Percentiles rank a stretch among this genome's conserved stretches.
These are phyloP conservation scores for Omphalotus olearius DNA, from an alignment of 1,284 basidiomycete genomes.

Conservation along the genomic window DNA sequence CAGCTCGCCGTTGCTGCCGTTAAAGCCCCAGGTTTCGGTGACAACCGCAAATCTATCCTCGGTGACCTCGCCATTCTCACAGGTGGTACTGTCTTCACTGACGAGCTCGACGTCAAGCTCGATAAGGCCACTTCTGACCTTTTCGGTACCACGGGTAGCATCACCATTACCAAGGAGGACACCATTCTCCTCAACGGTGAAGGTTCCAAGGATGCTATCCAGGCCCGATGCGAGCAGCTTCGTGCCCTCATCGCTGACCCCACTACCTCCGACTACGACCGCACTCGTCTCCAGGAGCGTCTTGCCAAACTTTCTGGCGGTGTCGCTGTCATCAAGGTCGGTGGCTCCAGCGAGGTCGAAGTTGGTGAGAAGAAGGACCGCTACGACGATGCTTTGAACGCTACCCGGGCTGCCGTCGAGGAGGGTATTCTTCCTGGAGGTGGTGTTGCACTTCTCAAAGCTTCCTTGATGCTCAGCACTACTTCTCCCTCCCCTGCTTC, in stretches of 20 bases:
- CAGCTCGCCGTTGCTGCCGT: constrained; percentile 91
- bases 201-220: constrained; percentile 82
- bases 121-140: constrained; percentile 88
- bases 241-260: constrained; percentile 80
- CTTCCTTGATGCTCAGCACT: constrained; percentile 74
- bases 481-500: constrained; percentile 40
- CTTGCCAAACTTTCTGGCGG: constrained; percentile 95
- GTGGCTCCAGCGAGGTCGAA: constrained; percentile 92
- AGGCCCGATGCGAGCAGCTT: constrained; percentile 93
- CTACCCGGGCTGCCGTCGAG: constrained; percentile 96
- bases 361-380: constrained; percentile 99
- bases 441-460: constrained; percentile 90
- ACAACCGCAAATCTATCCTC: constrained; percentile 97
- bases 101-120: constrained; percentile 97
- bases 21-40: constrained; percentile 98
- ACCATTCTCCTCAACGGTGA: constrained; percentile 95
- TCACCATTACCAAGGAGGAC: constrained; percentile 98
- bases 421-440: constrained; percentile 97
- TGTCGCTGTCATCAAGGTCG: constrained; percentile 98
- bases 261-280: constrained; percentile 91
- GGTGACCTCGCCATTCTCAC: constrained; percentile 97
- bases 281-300: constrained; percentile 94
- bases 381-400: constrained; percentile 97
- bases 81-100: constrained; percentile 96
- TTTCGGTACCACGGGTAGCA: constrained; percentile 88